A percentile compares a stretch with the other conserved stretches of the same genome.
Conservation (phyloP, 2,329 filamentous ascomycete species). For the Beauveria varroae region DNA sequence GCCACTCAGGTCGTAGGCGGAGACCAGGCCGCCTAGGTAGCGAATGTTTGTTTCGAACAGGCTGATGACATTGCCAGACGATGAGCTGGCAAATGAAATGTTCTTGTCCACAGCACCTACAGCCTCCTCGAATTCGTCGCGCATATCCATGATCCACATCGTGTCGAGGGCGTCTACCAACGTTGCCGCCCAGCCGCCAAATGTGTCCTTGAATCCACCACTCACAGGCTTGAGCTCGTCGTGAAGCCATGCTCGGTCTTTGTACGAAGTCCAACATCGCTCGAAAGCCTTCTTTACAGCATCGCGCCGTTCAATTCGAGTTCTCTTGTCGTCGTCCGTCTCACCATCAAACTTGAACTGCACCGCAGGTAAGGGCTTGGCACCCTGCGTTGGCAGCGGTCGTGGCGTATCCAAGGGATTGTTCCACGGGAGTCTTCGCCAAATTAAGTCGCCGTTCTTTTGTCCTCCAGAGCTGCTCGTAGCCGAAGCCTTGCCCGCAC, state of each 20-base stretch:
- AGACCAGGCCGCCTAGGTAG: constrained; percentile 44
- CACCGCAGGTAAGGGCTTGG: not conserved
- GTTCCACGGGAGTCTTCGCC: constrained; percentile 8
- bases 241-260: constrained; percentile 41
- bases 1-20: constrained; percentile 42
- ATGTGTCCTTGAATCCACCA: constrained; percentile 37
- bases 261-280: constrained; percentile 44
- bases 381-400: not conserved
- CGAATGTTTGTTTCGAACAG: constrained; percentile 49
- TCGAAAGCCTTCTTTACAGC: constrained; percentile 36
- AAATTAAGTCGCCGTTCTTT: not conserved
- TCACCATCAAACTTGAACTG: constrained; percentile 13
- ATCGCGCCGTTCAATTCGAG: constrained; percentile 28
- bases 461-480: not conserved
- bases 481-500: not conserved
- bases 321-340: constrained; percentile 13
- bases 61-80: constrained; percentile 32
- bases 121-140: constrained; percentile 48
- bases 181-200: constrained; percentile 51
- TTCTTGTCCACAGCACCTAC: constrained; percentile 37
- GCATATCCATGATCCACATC: constrained; percentile 53
- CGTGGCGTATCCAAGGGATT: constrained; percentile 1
- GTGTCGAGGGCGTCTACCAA: constrained; percentile 55
- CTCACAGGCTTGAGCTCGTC: constrained; percentile 45
- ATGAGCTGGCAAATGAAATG: constrained; percentile 43